A percentile compares a stretch with the other conserved stretches of the same genome.
phyloP scores from a whole-genome alignment of 176 grass and related monocot genomes.

The Melocanna baccifera region DNA sequence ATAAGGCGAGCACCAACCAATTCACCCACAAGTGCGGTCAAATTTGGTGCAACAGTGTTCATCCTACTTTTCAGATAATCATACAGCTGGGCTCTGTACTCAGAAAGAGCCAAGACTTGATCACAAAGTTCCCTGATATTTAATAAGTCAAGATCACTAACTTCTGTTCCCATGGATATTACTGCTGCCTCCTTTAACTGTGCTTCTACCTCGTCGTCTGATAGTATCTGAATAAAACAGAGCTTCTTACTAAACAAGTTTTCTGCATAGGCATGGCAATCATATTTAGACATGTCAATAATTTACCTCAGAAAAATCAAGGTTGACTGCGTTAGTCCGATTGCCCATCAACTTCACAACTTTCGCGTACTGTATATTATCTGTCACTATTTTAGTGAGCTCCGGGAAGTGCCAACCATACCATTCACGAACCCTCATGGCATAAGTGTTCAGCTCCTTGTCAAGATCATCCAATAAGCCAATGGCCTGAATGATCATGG shows the following conservation, averaged over 20 bases:
- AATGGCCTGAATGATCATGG: conserved; percentile 75
- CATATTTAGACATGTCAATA: not conserved
- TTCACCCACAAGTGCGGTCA: conserved; percentile 55
- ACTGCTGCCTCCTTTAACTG: conserved; percentile 73
- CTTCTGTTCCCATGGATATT: conserved; percentile 97
- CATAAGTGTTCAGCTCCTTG: conserved; percentile 86
- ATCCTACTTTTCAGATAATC: conserved; percentile 80
- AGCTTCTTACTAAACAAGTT: not conserved
- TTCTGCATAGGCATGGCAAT: not conserved
- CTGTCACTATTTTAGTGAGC: conserved; percentile 71
- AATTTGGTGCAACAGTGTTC: conserved; percentile 88
- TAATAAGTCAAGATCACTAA: conserved; percentile 68
- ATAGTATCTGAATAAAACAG: conserved; percentile 40
- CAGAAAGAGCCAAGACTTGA: conserved; percentile 85
- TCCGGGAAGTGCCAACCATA: conserved; percentile 96
- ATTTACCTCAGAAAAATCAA: conserved; percentile 92
- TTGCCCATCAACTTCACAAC: conserved; percentile 82
- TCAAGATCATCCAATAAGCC: conserved; percentile 90
- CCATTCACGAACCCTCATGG: conserved; percentile 91
- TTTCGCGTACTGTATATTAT: conserved; percentile 62
- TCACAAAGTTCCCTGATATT: conserved; percentile 82
- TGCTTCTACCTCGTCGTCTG: conserved; percentile 74
- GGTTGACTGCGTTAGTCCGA: conserved; percentile 53
- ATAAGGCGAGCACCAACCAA: conserved; percentile 87
- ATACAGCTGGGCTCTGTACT: conserved; percentile 84